These are phyloP conservation scores for Leucocoprinus gongylophorus DNA, from an alignment of 1,284 basidiomycete species.

Conservation along the genomic window DNA sequence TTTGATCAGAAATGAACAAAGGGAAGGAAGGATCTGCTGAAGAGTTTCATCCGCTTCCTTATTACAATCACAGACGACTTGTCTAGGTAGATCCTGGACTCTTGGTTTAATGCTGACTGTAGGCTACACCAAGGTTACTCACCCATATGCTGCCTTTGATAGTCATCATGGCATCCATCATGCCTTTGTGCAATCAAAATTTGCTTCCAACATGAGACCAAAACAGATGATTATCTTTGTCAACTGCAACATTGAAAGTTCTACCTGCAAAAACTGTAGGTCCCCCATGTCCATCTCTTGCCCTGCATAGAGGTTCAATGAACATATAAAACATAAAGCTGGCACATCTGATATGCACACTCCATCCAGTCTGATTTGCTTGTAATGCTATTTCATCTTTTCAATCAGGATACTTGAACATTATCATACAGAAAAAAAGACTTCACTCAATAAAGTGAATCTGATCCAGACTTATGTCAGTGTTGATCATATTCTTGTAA, in stretches of 20 bases:
- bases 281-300: conserved; percentile 82
- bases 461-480: conserved; percentile 53
- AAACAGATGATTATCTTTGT: conserved; percentile 59
- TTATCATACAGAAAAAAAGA: conserved; percentile 32
- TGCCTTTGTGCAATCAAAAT: conserved; percentile 31
- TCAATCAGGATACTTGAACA: conserved; percentile 79
- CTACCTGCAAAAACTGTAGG: conserved; percentile 66
- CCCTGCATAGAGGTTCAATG: conserved; percentile 41
- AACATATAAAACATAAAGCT: background rate
- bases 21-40: conserved; percentile 41
- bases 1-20: background rate
- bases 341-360: conserved; percentile 41
- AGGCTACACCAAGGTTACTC: conserved; percentile 18
- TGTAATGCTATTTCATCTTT: conserved; percentile 68
- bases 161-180: conserved; percentile 94
- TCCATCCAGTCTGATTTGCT: conserved; percentile 57
- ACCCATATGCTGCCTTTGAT: conserved; percentile 88
- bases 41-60: conserved; percentile 78
- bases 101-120: background rate
- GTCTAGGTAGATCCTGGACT: conserved; percentile 69
- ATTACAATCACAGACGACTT: conserved; percentile 70
- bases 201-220: too few relatives aligned
- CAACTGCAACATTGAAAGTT: conserved; percentile 81
- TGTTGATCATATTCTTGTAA: conserved; percentile 77
- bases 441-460: background rate